Conservation (phyloP, 73 alveolate species). For the Paramecium biaurelia region DNA sequence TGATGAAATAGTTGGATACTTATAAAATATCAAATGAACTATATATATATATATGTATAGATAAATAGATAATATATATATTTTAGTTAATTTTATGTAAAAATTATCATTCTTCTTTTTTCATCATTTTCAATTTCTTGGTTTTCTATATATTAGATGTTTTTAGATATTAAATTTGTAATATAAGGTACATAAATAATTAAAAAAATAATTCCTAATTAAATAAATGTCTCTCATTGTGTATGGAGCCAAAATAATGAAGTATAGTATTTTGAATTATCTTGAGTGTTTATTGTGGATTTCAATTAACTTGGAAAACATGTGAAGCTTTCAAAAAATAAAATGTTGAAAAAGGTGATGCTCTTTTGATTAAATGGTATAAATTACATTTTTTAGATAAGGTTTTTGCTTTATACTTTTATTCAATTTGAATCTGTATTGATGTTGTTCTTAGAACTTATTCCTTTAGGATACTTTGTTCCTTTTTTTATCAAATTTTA, state of each 20-base stretch:
- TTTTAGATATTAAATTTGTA: too few relatives aligned
- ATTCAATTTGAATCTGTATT: background rate
- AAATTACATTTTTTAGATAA: background rate
- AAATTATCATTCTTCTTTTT: too few relatives aligned
- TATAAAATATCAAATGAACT: background rate
- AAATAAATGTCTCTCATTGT: background rate
- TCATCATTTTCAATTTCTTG: too few relatives aligned
- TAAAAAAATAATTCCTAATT: background rate
- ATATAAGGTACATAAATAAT: too few relatives aligned
- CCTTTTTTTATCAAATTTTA: background rate
- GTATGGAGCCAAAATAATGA: background rate
- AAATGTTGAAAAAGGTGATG: background rate
- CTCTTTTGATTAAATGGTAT: slow-evolving; percentile 26
- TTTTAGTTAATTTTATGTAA: too few relatives aligned
- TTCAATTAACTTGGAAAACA: slow-evolving; percentile 5
- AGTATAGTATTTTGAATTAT: background rate
- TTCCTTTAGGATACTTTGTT: background rate
- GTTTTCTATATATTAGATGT: too few relatives aligned
- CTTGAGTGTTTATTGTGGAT: slow-evolving; percentile 13
- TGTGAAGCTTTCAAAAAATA: background rate
- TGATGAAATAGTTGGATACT: slow-evolving; percentile 25
- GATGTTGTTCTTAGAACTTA: background rate
- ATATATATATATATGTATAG: too few relatives aligned
- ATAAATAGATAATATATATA: too few relatives aligned
- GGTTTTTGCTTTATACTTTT: slow-evolving; percentile 17